Percentiles rank a stretch among this genome's conserved stretches.
Conservation (phyloP, 1,284 basidiomycete species). For the Exsudoporus floridanus region DNA sequence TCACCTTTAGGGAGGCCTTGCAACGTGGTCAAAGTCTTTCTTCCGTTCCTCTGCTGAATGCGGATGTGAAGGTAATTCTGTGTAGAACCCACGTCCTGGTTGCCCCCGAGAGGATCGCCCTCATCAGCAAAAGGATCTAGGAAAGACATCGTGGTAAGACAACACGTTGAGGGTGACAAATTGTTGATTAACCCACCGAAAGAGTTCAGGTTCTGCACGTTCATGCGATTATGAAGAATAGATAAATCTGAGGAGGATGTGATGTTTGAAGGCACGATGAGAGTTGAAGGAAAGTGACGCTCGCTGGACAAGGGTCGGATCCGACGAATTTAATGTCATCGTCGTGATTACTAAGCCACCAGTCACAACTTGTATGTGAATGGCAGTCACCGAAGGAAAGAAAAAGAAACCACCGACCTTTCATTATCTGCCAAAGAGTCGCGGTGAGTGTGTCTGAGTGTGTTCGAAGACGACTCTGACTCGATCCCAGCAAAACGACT, state of each 20-base stretch:
- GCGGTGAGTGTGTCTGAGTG: conserved; percentile 46
- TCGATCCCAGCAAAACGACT: conserved; percentile 60
- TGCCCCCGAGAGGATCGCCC: conserved; percentile 74
- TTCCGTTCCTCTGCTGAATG: conserved; percentile 98
- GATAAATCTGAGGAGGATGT: conserved; percentile 47
- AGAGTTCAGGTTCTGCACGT: conserved; percentile 84
- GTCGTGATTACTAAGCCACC: conserved; percentile 30
- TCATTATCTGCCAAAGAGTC: conserved; percentile 58
- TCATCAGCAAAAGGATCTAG: conserved; percentile 94
- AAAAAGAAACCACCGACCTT: conserved; percentile 67
- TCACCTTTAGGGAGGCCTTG: conserved; percentile 93
- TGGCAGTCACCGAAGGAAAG: conserved; percentile 23
- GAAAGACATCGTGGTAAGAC: conserved; percentile 12
- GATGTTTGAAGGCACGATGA: conserved; percentile 40
- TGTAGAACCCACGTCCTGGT: conserved; percentile 78
- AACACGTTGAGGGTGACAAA: conserved; percentile 31
- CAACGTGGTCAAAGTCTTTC: conserved; percentile 98
- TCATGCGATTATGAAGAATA: conserved; percentile 72
- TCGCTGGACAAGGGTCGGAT: conserved; percentile 6
- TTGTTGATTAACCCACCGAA: conserved; percentile 53
- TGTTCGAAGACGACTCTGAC: conserved; percentile 3
- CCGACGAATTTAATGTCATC: conserved; percentile 29
- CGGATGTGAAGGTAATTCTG: conserved; percentile 92
- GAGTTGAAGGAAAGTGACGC: conserved; percentile 21
- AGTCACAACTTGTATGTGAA: background rate